Conservation (phyloP, 495 filamentous ascomycete genomes). For the Neurospora pannonica region DNA sequence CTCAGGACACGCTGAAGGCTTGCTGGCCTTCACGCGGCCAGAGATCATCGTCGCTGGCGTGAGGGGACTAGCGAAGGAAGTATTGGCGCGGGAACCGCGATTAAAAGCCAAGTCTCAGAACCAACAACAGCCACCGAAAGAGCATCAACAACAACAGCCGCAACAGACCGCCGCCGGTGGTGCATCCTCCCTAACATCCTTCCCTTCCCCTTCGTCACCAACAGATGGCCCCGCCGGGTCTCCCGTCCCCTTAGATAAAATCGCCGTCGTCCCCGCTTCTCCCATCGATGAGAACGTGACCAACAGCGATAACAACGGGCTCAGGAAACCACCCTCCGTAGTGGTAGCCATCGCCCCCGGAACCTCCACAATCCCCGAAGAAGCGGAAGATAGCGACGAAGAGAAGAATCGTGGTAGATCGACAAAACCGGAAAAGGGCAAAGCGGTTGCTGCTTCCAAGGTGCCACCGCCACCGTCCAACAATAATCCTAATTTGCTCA, state of each 20-base stretch:
- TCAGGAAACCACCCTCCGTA: not conserved
- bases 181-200: not conserved
- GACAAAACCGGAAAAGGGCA: slow-evolving; percentile 9
- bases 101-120: slow-evolving; percentile 4
- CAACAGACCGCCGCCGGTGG: not conserved
- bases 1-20: slow-evolving; percentile 16
- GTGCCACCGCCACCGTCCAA: not conserved
- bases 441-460: not conserved
- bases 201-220: not conserved
- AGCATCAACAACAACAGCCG: not conserved
- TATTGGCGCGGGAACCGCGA: slow-evolving; percentile 23
- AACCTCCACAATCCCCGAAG: not conserved
- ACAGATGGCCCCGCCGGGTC: not conserved
- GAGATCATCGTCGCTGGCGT: slow-evolving; percentile 31
- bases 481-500: not conserved
- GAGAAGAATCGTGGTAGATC: not conserved
- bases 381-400: not conserved
- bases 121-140: not conserved
- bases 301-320: not conserved
- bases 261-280: not conserved
- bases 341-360: not conserved
- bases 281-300: not conserved
- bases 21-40: slow-evolving; percentile 34
- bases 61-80: slow-evolving; percentile 25
- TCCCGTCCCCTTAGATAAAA: not conserved